phyloP scores from a whole-genome alignment of 192 early-diverging fungal species.

The Entomortierella parvispora region DNA sequence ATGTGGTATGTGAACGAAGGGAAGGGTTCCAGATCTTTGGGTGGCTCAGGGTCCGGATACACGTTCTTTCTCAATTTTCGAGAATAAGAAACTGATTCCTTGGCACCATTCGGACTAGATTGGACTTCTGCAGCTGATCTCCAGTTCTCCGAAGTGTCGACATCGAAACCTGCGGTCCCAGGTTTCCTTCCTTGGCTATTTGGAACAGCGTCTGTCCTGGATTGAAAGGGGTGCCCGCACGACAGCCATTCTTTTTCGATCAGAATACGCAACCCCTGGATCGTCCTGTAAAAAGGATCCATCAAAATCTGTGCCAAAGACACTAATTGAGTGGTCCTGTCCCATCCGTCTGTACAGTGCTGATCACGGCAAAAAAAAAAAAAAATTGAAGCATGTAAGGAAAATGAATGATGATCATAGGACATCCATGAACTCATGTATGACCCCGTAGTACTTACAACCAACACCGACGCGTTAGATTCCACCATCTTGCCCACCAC shows the following conservation, averaged over 20 bases:
- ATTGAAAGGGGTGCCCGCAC: slow-evolving; percentile 53
- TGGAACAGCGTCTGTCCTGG: slow-evolving; percentile 23
- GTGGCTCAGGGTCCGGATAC: slow-evolving; percentile 1
- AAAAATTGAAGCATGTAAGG: background rate
- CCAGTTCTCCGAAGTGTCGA: background rate
- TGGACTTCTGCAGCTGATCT: slow-evolving; percentile 6
- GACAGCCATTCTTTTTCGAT: slow-evolving; percentile 60
- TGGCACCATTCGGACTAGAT: slow-evolving; percentile 44
- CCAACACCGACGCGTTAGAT: slow-evolving; percentile 44
- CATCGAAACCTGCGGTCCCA: slow-evolving; percentile 1
- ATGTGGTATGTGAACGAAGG: slow-evolving; percentile 15
- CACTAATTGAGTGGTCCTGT: slow-evolving; percentile 57
- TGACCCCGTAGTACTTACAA: slow-evolving; percentile 40
- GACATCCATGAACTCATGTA: background rate
- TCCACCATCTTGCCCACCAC: slow-evolving; percentile 50
- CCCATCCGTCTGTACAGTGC: slow-evolving; percentile 62
- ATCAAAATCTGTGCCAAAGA: slow-evolving; percentile 54
- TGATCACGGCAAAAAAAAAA: slow-evolving; percentile 7
- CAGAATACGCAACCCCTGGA: slow-evolving; percentile 48
- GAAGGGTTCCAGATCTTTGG: slow-evolving; percentile 1
- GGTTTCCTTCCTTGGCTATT: slow-evolving; percentile 1
- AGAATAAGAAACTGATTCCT: slow-evolving; percentile 17
- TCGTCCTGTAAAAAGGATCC: slow-evolving; percentile 55
- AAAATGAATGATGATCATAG: background rate
- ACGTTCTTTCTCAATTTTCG: background rate